Base-by-base conservation (phyloP, 108 stramenopile species). In the Stephanodiscus triporus region DNA sequence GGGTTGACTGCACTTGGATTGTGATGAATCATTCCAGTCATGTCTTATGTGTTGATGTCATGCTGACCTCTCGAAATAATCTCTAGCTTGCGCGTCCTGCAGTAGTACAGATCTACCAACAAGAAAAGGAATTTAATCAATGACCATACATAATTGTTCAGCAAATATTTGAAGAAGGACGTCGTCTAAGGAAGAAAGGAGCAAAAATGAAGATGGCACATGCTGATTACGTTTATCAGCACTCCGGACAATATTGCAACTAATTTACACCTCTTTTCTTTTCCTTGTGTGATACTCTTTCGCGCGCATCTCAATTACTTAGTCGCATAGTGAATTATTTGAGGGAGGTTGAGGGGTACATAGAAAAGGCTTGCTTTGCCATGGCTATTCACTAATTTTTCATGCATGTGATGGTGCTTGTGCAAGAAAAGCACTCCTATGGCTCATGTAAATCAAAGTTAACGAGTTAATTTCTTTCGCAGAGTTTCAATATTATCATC, bases 51-150 rank as follows among this genome's bases (percentile, higher is more conserved):
- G 58, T 59, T 59, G 58, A 59, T 59, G 58, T 36, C 19, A 37
- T 59, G 58, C 32, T 59, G 34, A 20, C 36, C 29, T 19, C 34
- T 38, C 36, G 32, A 32, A 37, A 59, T n/a, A 1, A 10, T 59
- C 58, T 59, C 58, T 59, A 59, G 58, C 58, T 59, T 59, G 58
- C 58, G 58, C 58, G 58, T 59, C 58, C 34, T 59, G 34, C 58
- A 59, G 58, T 36, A 59, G 58, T 29, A 59, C 36, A 59, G 58
- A 16, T 59, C 17, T 29, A 32, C 56, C 29, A 57, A 3, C 29
- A 26, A 57, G 7, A 26, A 57, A 57, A 32, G 24, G 27, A 57
- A 5, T 57, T 30, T 53, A 53, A 20, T 8, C 19, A 53, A 57
- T 30, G 51, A 20, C 51, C 19, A 53, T 5, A 24, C 9, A 1